Evolutionary conservation across 2,329 filamentous ascomycete genomes (phyloP).

Genomic region (Pseudonectria foliicola): DNA sequence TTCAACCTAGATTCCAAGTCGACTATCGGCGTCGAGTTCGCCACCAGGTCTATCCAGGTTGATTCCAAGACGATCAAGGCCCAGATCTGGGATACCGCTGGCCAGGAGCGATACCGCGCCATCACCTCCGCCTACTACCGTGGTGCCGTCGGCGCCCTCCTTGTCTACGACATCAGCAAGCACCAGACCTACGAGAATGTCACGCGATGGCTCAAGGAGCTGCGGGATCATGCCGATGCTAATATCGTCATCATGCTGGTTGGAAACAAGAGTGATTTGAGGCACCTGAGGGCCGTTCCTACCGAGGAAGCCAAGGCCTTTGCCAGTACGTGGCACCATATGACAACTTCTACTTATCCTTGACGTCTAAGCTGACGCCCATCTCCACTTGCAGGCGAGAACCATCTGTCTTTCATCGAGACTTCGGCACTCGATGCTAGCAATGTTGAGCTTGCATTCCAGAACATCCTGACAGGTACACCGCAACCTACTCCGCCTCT

Average conservation of each 20-base stretch:
- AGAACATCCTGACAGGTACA: conserved; percentile 97
- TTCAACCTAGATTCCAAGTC: conserved; percentile 99
- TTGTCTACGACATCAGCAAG: conserved; percentile 99
- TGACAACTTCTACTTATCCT: conserved; percentile 7
- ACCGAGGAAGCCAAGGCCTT: conserved; percentile 98
- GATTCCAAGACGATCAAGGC: conserved; percentile 99
- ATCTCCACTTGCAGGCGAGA: conserved; percentile 60
- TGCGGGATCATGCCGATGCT: conserved; percentile 93
- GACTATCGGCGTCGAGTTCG: conserved; percentile 98
- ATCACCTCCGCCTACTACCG: conserved; percentile 99
- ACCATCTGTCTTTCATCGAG: conserved; percentile 98
- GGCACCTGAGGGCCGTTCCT: conserved; percentile 90
- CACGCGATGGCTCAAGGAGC: conserved; percentile 96
- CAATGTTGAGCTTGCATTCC: conserved; percentile 98
- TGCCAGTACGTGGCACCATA: conserved; percentile 60
- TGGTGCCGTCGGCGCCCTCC: conserved; percentile 90
- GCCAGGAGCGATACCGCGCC: conserved; percentile 96
- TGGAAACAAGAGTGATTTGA: conserved; percentile 99
- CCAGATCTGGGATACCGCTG: conserved; percentile 99
- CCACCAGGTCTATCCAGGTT: conserved; percentile 96
- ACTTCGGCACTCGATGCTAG: conserved; percentile 97
- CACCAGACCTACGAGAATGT: conserved; percentile 99
- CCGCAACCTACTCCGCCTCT: conserved; percentile 7
- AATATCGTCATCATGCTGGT: conserved; percentile 99
- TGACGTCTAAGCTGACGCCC: background rate